These are phyloP conservation scores for Meyerozyma sp. DNA, from an alignment of 1,139 yeast species.

Conservation along the genomic window DNA sequence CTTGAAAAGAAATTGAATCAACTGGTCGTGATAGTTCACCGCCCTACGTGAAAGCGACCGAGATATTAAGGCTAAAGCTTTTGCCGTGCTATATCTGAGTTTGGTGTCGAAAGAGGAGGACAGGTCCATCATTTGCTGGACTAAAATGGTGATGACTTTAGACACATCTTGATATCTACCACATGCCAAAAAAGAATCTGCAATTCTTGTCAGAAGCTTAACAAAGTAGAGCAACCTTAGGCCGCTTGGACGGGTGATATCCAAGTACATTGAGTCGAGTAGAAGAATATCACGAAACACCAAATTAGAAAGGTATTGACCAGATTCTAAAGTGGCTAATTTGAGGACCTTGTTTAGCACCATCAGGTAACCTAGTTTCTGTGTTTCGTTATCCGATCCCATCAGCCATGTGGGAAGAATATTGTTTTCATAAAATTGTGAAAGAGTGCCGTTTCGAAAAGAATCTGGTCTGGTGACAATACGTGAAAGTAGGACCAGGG, in stretches of 20 bases:
- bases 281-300: background rate
- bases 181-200: constrained; percentile 12
- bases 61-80: constrained; percentile 24
- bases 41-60: constrained; percentile 17
- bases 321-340: background rate
- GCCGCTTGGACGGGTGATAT: constrained; percentile 10
- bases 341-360: background rate
- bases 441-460: background rate
- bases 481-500: constrained; percentile 34
- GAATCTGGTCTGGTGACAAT: constrained; percentile 31
- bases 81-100: constrained; percentile 35
- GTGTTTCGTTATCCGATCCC: constrained; percentile 15
- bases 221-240: constrained; percentile 25
- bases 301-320: background rate
- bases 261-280: constrained; percentile 10
- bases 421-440: background rate
- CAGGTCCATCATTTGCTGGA: constrained; percentile 24
- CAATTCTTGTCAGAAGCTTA: constrained; percentile 30
- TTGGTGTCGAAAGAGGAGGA: constrained; percentile 24
- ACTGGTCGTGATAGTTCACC: constrained; percentile 31
- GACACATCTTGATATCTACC: constrained; percentile 16
- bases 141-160: constrained; percentile 22
- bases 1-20: background rate
- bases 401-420: background rate
- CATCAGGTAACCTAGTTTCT: constrained; percentile 16